Evolutionary conservation across 169 alveolate species (phyloP).

Genomic region (Eimeria brunetti): DNA sequence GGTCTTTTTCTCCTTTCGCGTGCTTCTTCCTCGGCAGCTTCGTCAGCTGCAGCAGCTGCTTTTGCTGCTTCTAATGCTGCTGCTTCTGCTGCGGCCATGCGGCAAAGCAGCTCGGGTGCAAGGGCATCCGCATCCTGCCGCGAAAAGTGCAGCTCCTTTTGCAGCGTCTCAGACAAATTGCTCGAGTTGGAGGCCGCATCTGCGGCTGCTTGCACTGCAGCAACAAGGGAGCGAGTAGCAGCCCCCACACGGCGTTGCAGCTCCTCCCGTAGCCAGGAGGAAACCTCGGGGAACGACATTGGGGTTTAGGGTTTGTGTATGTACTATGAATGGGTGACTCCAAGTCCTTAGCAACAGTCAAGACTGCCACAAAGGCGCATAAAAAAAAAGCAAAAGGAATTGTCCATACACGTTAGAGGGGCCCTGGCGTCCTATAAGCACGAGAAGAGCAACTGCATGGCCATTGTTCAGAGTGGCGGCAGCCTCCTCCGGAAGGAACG

Average conservation of each 20-base stretch:
- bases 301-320: not conserved
- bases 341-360: not conserved
- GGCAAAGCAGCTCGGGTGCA: constrained; percentile 45
- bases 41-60: constrained; percentile 32
- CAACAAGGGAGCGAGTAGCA: constrained; percentile 61
- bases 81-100: constrained; percentile 50
- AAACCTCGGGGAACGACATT: constrained; percentile 19
- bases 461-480: not conserved
- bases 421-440: not conserved
- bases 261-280: constrained; percentile 66
- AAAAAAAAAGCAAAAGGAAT: not conserved
- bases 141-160: constrained; percentile 37
- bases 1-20: constrained; percentile 50
- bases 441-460: not conserved
- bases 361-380: not conserved
- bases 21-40: not conserved
- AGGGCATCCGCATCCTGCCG: constrained; percentile 48
- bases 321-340: not conserved
- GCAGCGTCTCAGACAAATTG: constrained; percentile 26
- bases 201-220: constrained; percentile 53
- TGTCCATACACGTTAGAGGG: not conserved
- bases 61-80: constrained; percentile 45
- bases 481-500: not conserved
- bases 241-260: constrained; percentile 67
- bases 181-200: constrained; percentile 7